These are phyloP conservation scores for Chaetomium strumarium DNA, from an alignment of 2,329 filamentous ascomycete genomes.

Conservation along the genomic window DNA sequence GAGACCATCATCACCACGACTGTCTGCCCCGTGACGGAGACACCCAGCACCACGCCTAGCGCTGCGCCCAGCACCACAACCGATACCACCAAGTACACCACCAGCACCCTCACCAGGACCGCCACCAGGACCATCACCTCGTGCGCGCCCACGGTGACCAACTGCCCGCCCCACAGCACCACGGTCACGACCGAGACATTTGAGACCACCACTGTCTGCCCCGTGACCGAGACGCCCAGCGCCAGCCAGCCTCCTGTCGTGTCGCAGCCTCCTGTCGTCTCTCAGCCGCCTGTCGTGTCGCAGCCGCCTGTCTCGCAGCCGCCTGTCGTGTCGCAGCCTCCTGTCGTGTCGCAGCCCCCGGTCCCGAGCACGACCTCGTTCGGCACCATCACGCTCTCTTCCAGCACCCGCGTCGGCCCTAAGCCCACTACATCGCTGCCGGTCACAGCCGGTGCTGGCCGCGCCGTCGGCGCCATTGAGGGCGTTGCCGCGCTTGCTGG, in stretches of 20 bases:
- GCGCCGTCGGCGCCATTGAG: conserved; percentile 15
- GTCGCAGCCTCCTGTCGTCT: not conserved
- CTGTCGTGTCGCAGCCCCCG: not conserved
- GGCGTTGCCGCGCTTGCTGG: conserved; percentile 18
- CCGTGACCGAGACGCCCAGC: conserved; percentile 16
- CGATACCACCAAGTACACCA: conserved; percentile 17
- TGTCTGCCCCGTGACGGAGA: conserved; percentile 22
- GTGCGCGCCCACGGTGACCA: conserved; percentile 18
- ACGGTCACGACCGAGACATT: conserved; percentile 19
- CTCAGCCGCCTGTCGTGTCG: not conserved
- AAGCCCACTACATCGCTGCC: conserved; percentile 6
- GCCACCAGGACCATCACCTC: conserved; percentile 20
- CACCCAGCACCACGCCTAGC: conserved; percentile 2
- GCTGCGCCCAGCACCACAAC: not conserved
- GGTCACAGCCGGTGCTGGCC: conserved; percentile 21
- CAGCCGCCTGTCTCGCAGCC: too few relatives aligned
- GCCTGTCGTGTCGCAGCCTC: not conserved
- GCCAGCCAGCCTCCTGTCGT: not conserved
- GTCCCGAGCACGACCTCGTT: conserved; percentile 1
- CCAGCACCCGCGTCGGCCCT: conserved; percentile 1
- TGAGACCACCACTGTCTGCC: conserved; percentile 24
- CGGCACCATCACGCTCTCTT: conserved; percentile 8
- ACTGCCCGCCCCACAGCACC: conserved; percentile 17
- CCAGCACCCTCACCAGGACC: conserved; percentile 19
- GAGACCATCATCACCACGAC: conserved; percentile 22